Evolutionary conservation across 805 yeast genomes (phyloP), one percentile per base, ranked within the genome.

Genomic region (Komagataella pastoris): DNA sequence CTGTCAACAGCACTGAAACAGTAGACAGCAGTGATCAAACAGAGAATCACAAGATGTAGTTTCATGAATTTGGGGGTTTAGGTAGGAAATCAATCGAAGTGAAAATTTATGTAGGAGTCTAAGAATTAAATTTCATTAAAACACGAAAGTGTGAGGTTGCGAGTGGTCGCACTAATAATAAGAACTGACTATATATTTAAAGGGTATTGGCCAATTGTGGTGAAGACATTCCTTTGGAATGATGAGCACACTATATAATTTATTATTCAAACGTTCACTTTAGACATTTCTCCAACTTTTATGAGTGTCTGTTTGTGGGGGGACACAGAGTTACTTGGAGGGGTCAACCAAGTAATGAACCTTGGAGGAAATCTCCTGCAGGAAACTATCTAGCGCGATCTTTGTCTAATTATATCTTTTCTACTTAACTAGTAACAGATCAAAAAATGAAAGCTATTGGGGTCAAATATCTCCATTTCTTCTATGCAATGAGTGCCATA

Each of bases 1-100:
- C 84, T 73, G 65, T 91, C 97, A 52, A 77, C 80, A 0, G 81
- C 69, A 2, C 80, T 48, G 49, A 53, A 53, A 24, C 21, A 14
- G n/a, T 30, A 30, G 40, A 30, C 40, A 30, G 14, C 40, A 30
- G 14, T 10, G 40, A 30, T 30, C 14, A 30, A 8, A 30, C 40
- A 30, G 40, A 30, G 40, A 10, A 30, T 10, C 40, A 30, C 14
- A 30, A 30, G 14, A 6, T 30, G 40, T 30, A 30, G 40, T 30
- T 30, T 30, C 40, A 30, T 30, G n/a, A 10, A 18, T 10, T 19
- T 18, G 6, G 47, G 47, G 6, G 7, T 7, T 17, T 18, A 8
- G 19, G 12, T 44, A 14, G 10, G 18, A 44, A 44, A 14, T 18
- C 12, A 8, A 5, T n/a, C 47, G 23, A 44, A 17, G 14, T 19